Conservation (phyloP, 2,329 filamentous ascomycete genomes). For the Colletotrichum karsti region DNA sequence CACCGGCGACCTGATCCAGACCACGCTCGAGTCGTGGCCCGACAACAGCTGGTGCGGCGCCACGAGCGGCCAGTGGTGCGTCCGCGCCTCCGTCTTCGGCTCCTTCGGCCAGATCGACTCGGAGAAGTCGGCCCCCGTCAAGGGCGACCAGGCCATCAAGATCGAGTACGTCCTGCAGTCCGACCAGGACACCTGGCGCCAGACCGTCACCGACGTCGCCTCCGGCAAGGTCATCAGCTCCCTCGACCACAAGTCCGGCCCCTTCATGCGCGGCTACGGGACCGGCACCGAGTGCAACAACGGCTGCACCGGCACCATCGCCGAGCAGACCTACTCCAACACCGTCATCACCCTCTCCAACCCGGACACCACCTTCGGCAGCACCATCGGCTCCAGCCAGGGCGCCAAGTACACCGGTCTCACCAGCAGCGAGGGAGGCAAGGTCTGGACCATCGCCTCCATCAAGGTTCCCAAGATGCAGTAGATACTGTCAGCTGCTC, state of each 20-base stretch:
- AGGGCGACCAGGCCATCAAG: conserved; percentile 2
- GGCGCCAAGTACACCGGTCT: conserved; percentile 44
- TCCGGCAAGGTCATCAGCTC: conserved; percentile 42
- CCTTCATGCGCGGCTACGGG: conserved; percentile 46
- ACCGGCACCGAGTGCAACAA: conserved; percentile 51
- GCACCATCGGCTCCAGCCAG: conserved; percentile 34
- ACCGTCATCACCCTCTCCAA: conserved; percentile 46
- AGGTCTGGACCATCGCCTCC: conserved; percentile 44
- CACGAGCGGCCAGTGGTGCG: conserved; percentile 44
- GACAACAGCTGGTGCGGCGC: conserved; percentile 51
- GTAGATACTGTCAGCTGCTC: neutral
- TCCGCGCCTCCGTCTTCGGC: conserved; percentile 42
- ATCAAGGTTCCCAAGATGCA: conserved; percentile 41
- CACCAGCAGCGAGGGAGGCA: conserved; percentile 41
- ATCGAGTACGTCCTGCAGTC: conserved; percentile 35
- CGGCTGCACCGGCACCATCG: conserved; percentile 46
- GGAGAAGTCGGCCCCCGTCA: conserved; percentile 9
- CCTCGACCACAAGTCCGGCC: conserved; percentile 43
- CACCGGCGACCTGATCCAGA: conserved; percentile 51
- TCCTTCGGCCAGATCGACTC: conserved; percentile 45
- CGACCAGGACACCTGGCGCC: conserved; percentile 33
- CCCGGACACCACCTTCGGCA: conserved; percentile 39
- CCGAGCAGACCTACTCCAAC: conserved; percentile 46
- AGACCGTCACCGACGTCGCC: conserved; percentile 43
- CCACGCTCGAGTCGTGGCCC: conserved; percentile 50